phyloP scores from a whole-genome alignment of 257 asterid genomes.

The Dorcoceras hygrometricum region DNA sequence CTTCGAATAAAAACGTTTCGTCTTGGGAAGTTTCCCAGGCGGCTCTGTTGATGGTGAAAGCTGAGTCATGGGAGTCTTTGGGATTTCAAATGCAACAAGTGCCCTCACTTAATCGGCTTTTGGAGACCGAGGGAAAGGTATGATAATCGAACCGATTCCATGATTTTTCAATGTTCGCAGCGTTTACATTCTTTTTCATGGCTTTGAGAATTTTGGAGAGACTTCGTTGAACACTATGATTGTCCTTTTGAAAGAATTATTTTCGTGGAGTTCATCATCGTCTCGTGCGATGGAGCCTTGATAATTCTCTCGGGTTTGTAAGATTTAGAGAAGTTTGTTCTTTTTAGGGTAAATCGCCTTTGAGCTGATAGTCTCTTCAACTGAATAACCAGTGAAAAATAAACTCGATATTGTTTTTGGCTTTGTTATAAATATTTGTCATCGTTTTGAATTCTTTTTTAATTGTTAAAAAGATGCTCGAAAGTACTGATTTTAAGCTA shows the following conservation, averaged over 20 bases:
- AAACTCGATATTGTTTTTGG: constrained; percentile 6
- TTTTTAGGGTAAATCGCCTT: too few relatives aligned
- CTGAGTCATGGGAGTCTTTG: constrained; percentile 80
- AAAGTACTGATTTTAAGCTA: background rate
- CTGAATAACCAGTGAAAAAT: background rate
- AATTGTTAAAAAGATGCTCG: too few relatives aligned
- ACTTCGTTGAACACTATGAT: background rate
- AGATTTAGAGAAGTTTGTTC: background rate
- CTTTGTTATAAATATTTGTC: background rate
- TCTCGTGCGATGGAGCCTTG: background rate
- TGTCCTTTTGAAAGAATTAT: background rate
- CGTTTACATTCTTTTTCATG: background rate
- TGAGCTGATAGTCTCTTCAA: constrained; percentile 6
- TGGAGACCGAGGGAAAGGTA: constrained; percentile 76
- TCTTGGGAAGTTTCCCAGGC: constrained; percentile 85
- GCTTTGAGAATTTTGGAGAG: background rate
- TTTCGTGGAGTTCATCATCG: background rate
- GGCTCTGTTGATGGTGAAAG: constrained; percentile 52
- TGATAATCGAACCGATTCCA: background rate
- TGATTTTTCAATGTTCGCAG: background rate
- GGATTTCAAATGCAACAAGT: constrained; percentile 78
- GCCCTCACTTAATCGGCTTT: constrained; percentile 60
- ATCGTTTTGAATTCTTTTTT: too few relatives aligned
- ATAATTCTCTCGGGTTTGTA: background rate
- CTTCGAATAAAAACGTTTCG: constrained; percentile 49